Evolutionary conservation across 371 early-diverging fungal species (phyloP).

Genomic region (Smittium culicis): DNA sequence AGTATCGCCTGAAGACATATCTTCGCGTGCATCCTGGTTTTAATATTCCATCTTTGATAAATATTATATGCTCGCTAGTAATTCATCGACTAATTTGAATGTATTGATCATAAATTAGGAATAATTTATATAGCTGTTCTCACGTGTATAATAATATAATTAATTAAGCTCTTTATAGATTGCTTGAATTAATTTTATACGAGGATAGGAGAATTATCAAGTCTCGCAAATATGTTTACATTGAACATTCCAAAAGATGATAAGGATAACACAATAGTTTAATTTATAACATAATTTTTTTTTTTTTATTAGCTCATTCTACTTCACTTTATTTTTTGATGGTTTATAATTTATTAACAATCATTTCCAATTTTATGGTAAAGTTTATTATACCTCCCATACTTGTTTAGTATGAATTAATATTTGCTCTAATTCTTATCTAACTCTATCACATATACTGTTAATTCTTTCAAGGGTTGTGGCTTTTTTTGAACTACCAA

Average conservation of each 20-base stretch:
- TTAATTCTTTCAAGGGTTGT: too few relatives aligned
- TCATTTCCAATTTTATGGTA: too few relatives aligned
- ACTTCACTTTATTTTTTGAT: too few relatives aligned
- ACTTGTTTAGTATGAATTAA: too few relatives aligned
- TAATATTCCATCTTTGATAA: not conserved
- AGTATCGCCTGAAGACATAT: not conserved
- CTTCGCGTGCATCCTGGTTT: not conserved
- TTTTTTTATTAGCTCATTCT: too few relatives aligned
- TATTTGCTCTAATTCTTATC: too few relatives aligned
- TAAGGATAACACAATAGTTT: not conserved
- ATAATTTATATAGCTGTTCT: not conserved
- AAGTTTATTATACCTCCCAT: too few relatives aligned
- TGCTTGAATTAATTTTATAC: not conserved
- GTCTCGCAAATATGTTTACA: not conserved
- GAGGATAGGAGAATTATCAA: not conserved
- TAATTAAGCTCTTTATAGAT: not conserved
- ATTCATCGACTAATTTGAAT: not conserved
- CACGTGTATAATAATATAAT: not conserved
- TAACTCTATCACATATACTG: too few relatives aligned
- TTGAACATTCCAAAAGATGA: not conserved
- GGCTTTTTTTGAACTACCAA: too few relatives aligned
- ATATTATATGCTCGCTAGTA: not conserved
- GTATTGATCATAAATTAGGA: not conserved
- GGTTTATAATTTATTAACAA: too few relatives aligned
- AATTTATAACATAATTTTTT: too few relatives aligned